Evolutionary conservation across 139 green algal species (phyloP), one percentile per base, ranked within the genome.

Genomic region (Zygnema circumcarinatum): DNA sequence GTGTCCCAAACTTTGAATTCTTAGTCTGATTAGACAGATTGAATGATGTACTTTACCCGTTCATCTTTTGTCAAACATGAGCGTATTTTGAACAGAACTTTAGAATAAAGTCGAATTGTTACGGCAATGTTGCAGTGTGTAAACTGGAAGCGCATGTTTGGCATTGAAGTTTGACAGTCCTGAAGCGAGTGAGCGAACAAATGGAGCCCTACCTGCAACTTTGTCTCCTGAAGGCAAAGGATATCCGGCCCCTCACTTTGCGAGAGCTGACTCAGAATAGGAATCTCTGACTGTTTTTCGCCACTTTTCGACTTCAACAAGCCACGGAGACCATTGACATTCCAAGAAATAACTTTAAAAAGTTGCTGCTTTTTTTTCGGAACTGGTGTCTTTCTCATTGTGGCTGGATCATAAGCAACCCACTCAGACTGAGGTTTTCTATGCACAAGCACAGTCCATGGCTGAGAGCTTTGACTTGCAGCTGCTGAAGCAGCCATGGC

Each of bases 221-320:
- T 92, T 42, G 88, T 92, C 74, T 92, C 89, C 74, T 92, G 88
- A 32, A 92, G 80, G 74, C 88, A 92, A 16, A 92, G 38, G 29
- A 92, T 62, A 40, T 92, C 87, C 3, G 89, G 73, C 54, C n/a
- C 2, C 42, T 92, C 88, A 56, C 84, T 21, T 68, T 83, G 29
- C 22, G 87, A 52, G 29, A 92, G 39, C 69, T 53, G n/a, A 3
- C 47, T 21, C 83, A 90, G 42, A 54, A 2, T 20, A 2, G 22
- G 32, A 53, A 52, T 52, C 62, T 89, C 76, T 36, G 25, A 41
- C 35, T 89, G 62, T 69, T n/a, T 11, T n/a, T 21, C 80, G 22
- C 21, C 54, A 42, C 29, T 39, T 69, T 39, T n/a, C 52, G 31
- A 56, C 62, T 92, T 92, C 84, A 91, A 33, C 87, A 91, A n/a